Percentiles rank a stretch among this genome's conserved stretches.
Conservation (phyloP, 768 basidiomycete genomes). For the Infundibulicybe gibba region DNA sequence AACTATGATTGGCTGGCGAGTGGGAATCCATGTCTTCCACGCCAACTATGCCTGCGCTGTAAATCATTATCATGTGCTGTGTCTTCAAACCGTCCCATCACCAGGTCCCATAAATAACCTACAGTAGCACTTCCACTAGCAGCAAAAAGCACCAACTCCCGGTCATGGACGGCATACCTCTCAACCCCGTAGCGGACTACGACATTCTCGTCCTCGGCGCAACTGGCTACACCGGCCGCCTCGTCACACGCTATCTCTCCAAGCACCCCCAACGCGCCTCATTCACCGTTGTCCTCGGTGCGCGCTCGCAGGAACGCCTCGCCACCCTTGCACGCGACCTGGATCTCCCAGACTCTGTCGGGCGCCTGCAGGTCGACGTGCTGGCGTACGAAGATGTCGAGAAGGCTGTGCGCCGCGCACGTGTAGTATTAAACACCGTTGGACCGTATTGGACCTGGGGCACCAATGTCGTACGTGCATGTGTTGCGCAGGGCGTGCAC, state of each 20-base stretch:
- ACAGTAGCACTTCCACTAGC: no score
- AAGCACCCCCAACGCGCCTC: constrained; percentile 51
- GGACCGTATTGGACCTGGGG: constrained; percentile 76
- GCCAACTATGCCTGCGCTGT: no score
- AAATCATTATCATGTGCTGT: no score
- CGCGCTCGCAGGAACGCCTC: constrained; percentile 54
- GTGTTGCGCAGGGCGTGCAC: constrained; percentile 69
- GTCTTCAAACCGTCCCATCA: no score
- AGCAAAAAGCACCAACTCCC: no score
- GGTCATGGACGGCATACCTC: no score
- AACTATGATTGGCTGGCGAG: no score
- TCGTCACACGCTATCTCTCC: constrained; percentile 65
- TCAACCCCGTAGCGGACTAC: background rate
- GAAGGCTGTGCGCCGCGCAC: constrained; percentile 47
- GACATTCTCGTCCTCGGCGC: constrained; percentile 53
- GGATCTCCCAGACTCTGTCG: constrained; percentile 38
- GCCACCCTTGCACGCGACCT: constrained; percentile 49
- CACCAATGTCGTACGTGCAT: constrained; percentile 72
- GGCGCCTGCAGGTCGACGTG: constrained; percentile 56
- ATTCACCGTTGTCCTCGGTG: constrained; percentile 71
- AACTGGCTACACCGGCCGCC: constrained; percentile 74
- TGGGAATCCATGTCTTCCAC: no score
- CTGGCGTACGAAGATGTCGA: constrained; percentile 50
- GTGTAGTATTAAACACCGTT: constrained; percentile 73
- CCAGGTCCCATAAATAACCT: no score